A percentile compares a stretch with the other conserved stretches of the same genome.
Conservation (phyloP, 352 stramenopile genomes). For the Globisporangium nagaii region DNA sequence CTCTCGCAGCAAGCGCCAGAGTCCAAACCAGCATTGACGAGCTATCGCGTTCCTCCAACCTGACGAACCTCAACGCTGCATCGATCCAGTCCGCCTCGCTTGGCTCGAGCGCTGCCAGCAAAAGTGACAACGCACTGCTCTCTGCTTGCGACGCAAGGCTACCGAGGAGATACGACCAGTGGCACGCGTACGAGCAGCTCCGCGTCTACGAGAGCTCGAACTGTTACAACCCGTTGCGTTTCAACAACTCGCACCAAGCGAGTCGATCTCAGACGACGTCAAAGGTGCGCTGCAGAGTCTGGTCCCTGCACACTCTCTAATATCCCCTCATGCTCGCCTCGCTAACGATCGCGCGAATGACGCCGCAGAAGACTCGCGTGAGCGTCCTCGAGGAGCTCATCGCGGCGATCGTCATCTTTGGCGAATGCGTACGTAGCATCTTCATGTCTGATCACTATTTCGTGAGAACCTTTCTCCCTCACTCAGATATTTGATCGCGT, state of each 20-base stretch:
- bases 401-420: slow-evolving; percentile 6
- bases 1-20: too few relatives aligned
- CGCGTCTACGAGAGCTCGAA: neutral
- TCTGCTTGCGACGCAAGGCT: neutral
- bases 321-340: too few relatives aligned
- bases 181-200: neutral
- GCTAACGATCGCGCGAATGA: too few relatives aligned
- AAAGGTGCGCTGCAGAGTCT: neutral
- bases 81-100: too few relatives aligned
- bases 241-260: neutral
- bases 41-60: too few relatives aligned
- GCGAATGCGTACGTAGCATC: slow-evolving; percentile 22
- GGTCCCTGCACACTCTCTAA: too few relatives aligned
- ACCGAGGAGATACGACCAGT: neutral
- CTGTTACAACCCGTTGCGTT: neutral
- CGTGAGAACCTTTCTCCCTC: too few relatives aligned
- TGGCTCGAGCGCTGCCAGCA: neutral
- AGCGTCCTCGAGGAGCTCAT: neutral
- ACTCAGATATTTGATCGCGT: too few relatives aligned
- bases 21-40: too few relatives aligned
- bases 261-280: neutral
- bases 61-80: too few relatives aligned
- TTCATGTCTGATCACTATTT: too few relatives aligned
- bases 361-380: neutral
- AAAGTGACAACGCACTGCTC: neutral